These are phyloP conservation scores for Antrodiella citrinella DNA, from an alignment of 768 basidiomycete genomes.

Conservation along the genomic window DNA sequence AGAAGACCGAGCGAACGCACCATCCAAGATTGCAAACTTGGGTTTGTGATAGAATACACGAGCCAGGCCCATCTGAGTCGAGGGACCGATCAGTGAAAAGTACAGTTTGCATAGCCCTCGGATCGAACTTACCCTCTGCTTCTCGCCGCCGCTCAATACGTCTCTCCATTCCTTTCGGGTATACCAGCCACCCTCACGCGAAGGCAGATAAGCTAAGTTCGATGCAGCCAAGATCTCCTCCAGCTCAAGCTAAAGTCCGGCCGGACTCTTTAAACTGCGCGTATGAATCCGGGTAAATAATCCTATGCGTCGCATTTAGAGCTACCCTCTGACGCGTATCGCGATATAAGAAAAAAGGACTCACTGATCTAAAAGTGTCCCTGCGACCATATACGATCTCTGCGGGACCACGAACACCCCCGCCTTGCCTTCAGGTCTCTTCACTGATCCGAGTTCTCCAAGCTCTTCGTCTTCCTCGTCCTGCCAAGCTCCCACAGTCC, in stretches of 20 bases:
- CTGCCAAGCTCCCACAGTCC: conserved; percentile 75
- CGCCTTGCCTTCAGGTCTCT: conserved; percentile 31
- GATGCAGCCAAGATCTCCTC: conserved; percentile 73
- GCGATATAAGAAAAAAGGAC: no score
- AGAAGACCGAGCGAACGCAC: conserved; percentile 31
- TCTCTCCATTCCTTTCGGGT: conserved; percentile 95
- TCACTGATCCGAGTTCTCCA: conserved; percentile 26
- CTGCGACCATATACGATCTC: conserved; percentile 85
- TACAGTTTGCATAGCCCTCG: neutral
- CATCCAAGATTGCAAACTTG: conserved; percentile 78
- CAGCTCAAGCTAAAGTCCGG: conserved; percentile 58
- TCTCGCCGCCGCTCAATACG: conserved; percentile 93
- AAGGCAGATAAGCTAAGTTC: conserved; percentile 77
- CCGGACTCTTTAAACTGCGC: conserved; percentile 57
- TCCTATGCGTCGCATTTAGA: no score
- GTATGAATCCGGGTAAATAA: conserved; percentile 88
- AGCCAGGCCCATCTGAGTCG: conserved; percentile 74
- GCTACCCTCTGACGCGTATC: neutral
- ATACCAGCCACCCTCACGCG: conserved; percentile 83
- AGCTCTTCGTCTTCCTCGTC: conserved; percentile 20
- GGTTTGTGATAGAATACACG: conserved; percentile 88
- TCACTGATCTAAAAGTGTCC: conserved; percentile 79
- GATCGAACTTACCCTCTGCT: conserved; percentile 78
- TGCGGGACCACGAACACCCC: conserved; percentile 87
- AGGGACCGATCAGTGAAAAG: neutral